These are phyloP conservation scores for Malus fusca DNA, from an alignment of 306 rosid genomes.

Conservation along the genomic window DNA sequence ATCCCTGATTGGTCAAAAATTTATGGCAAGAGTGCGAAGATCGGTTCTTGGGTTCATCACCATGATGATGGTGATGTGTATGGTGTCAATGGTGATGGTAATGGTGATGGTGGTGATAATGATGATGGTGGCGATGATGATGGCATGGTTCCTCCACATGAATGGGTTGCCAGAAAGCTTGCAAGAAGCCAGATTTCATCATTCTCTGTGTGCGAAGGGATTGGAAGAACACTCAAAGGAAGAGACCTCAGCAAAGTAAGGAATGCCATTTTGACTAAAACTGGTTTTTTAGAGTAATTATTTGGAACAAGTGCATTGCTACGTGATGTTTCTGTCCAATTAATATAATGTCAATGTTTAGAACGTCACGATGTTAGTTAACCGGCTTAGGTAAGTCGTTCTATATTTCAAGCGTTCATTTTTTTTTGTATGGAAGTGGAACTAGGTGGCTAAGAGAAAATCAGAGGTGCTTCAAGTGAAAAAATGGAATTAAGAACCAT, in stretches of 20 bases:
- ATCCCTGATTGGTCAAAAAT: conserved; percentile 91
- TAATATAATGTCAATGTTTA: too few relatives aligned
- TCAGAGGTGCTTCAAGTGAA: conserved; percentile 8
- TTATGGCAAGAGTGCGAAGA: conserved; percentile 45
- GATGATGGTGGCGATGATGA: conserved; percentile 28
- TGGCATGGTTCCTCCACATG: conserved; percentile 85
- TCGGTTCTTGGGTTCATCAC: conserved; percentile 13
- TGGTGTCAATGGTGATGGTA: neutral
- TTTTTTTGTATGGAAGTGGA: neutral
- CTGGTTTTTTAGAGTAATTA: conserved; percentile 79
- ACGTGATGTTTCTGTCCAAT: too few relatives aligned
- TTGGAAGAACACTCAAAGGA: conserved; percentile 87
- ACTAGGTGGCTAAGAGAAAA: neutral
- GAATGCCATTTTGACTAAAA: conserved; percentile 68
- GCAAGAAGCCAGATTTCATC: conserved; percentile 88
- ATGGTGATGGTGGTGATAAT: conserved; percentile 31
- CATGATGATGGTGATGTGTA: neutral
- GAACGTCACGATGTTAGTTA: too few relatives aligned
- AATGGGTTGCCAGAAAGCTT: conserved; percentile 83
- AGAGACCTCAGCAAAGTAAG: conserved; percentile 96
- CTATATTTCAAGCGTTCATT: neutral
- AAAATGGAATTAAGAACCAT: neutral
- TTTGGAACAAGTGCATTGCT: neutral
- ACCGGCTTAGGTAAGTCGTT: too few relatives aligned
- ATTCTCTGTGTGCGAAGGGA: conserved; percentile 86